Percentiles rank a stretch among this genome's conserved stretches.
phyloP scores from a whole-genome alignment of 2,329 filamentous ascomycete species.

The Pseudogymnoascus sp. region DNA sequence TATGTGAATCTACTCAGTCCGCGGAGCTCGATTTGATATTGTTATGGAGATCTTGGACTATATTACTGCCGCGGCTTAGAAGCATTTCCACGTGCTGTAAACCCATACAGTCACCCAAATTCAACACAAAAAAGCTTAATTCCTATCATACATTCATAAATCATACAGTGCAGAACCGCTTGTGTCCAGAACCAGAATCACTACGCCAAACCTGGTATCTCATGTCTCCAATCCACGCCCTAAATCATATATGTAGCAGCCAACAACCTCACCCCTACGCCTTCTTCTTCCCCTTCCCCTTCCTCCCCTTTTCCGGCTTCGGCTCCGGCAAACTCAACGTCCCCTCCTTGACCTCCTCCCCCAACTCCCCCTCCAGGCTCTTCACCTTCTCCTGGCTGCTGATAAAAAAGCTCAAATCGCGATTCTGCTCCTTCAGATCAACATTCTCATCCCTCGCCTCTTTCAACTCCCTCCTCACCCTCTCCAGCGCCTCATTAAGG shows the following conservation, averaged over 20 bases:
- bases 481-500: conserved; percentile 54
- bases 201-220: neutral
- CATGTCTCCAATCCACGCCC: neutral
- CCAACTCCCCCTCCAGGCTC: conserved; percentile 52
- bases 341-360: conserved; percentile 68
- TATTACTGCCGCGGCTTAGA: too few species aligned
- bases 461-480: conserved; percentile 47
- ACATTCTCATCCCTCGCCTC: conserved; percentile 53
- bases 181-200: neutral
- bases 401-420: conserved; percentile 82
- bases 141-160: neutral
- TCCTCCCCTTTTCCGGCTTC: conserved; percentile 31
- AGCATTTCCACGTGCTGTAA: too few species aligned
- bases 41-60: too few species aligned
- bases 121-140: neutral
- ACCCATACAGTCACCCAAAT: too few species aligned
- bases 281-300: conserved; percentile 18
- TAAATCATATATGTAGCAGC: neutral
- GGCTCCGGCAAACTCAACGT: conserved; percentile 51
- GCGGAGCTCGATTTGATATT: neutral
- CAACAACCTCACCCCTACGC: conserved; percentile 4
- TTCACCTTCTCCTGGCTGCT: conserved; percentile 73
- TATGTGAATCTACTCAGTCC: neutral
- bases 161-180: neutral
- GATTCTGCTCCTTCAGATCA: conserved; percentile 77